Evolutionary conservation across 1,284 basidiomycete genomes (phyloP).

Genomic region (Cystobasidium slooffiae): DNA sequence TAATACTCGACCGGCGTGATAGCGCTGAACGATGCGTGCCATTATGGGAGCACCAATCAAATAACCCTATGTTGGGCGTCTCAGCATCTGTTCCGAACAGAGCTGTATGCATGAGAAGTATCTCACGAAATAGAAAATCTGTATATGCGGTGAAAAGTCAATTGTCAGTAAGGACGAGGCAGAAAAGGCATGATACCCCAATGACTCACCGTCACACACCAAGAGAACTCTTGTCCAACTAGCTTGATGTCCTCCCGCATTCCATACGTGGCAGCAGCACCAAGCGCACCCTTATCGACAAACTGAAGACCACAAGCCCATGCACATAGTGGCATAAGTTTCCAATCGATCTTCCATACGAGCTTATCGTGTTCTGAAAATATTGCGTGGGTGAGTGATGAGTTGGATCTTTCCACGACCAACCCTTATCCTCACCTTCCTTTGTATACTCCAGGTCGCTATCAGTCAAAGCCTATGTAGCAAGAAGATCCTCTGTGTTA

Average conservation of each 20-base stretch:
- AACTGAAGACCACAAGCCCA: constrained; percentile 7
- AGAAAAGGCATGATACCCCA: no score
- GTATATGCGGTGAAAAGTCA: no score
- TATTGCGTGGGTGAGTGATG: no score
- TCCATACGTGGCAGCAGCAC: constrained; percentile 20
- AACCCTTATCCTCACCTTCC: no score
- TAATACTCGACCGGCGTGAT: background rate
- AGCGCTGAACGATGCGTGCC: constrained; percentile 6
- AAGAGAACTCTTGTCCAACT: constrained; percentile 20
- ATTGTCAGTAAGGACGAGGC: no score
- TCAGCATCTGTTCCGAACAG: no score
- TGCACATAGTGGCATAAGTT: background rate
- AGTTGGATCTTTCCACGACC: no score
- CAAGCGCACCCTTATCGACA: constrained; percentile 12
- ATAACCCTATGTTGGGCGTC: no score
- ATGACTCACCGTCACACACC: constrained; percentile 20
- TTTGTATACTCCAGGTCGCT: background rate
- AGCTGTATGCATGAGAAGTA: no score
- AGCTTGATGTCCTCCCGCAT: constrained; percentile 8
- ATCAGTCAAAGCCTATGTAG: background rate
- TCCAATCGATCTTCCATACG: constrained; percentile 11
- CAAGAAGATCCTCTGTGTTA: background rate
- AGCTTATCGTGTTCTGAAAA: constrained; percentile 9
- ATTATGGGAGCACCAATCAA: constrained; percentile 6
- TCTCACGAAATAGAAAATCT: no score